Evolutionary conservation across 1,139 yeast species (phyloP), one percentile per base, ranked within the genome.

Genomic region (Protomyces inundatus): DNA sequence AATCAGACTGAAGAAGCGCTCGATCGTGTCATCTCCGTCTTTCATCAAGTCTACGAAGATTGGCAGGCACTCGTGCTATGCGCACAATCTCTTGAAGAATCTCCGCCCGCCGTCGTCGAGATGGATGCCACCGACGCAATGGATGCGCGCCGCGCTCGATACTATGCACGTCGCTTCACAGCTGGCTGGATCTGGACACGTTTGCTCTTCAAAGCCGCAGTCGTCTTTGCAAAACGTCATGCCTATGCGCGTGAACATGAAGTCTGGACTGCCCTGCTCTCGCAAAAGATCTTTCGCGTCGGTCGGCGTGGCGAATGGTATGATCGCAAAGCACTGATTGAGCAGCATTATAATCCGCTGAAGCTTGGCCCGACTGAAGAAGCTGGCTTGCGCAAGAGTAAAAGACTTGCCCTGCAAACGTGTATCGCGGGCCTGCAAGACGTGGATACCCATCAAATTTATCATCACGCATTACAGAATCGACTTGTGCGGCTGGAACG

Each of bases 241-340:
- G 50, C 54, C 2, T 63, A 67, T 40, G 34, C 36, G 16, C 67
- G 64, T 9, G 67, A 68, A 23, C 66, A 66, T 39, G 62, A 50
- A n/a, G 63, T 68, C 1, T 65, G 67, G 37, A 40, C 63, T 7
- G 59, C 54, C 3, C 64, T 68, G 33, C 58, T 68, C 33, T 51
- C 59, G 3, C 70, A 68, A 33, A 50, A 55, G 14, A 33, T 63
- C 4, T 68, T 62, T 42, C 60, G 67, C 5, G 61, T 60, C 23
- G 70, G 70, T 35, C 66, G 66, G 37, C 57, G 70, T 16, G 70
- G 70, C 3, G 68, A 65, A 33, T 68, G 70, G 70, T 68, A 66
- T 32, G 68, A 68, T 36, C 40, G 66, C 12, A 68, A 66, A 45
- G 70, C 70, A 3, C 40, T 68, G 39, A 64, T 68, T 14, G 70